Evolutionary conservation across 2,329 filamentous ascomycete genomes (phyloP), one percentile per base, ranked within the genome.

Genomic region (Onygenales sp.): DNA sequence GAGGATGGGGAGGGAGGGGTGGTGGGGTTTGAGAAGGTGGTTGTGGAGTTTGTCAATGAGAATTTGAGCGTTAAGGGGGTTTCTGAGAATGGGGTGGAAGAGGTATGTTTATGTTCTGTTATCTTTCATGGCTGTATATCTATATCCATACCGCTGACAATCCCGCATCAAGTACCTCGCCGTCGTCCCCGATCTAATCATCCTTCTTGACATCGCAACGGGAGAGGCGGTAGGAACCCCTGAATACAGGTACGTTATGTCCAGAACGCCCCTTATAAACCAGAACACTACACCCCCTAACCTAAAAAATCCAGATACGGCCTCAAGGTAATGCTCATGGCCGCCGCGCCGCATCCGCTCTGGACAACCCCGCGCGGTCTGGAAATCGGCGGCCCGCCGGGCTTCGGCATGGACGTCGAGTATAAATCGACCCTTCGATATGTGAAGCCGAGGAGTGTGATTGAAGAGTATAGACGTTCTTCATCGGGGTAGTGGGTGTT

Each of bases 21-120:
- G 21, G 21, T 5, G 8, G 58, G 60, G 1, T 59, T 65, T 40
- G 54, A 49, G n/a, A 54, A 2, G 21, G 31, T 52, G 10, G 37
- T 45, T 17, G 43, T 52, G 27, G 42, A 45, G 0, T 86, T 87
- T 71, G 86, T 86, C 67, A 87, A 87, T 65, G 84, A 87, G 63
- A 87, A 86, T 61, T 83, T 87, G 44, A 78, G 78, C 10, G 83
- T 79, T 0, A 63, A 62, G 52, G 59, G 58, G 9, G 45, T 60
- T 2, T 52, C 55, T 27, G 42, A 42, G 1, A 52, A 45, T 21
- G 55, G 55, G 7, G 49, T 57, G 17, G 40, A 48, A 17, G 57
- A 34, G 33, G 53, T 52, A 52, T 31, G 17, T n/a, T n/a, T n/a
- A n/a, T n/a, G n/a, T n/a, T n/a, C n/a, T n/a, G n/a, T 7, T 33